Evolutionary conservation across 306 rosid species (phyloP).

Genomic region (Citrullus mucosospermus): DNA sequence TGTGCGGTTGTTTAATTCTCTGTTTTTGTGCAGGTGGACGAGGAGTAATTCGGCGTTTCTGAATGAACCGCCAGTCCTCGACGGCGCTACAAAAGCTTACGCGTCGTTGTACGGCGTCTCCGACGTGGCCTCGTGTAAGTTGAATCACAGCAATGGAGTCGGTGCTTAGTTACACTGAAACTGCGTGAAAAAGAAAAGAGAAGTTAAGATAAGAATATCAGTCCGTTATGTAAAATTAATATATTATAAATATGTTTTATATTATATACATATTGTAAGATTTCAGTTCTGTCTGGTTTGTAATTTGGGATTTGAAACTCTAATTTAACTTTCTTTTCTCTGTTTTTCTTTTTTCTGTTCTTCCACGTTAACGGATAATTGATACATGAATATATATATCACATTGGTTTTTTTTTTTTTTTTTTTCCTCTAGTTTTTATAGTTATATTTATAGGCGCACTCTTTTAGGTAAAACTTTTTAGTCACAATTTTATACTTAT

Average conservation of each 20-base stretch:
- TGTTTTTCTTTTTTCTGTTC: neutral
- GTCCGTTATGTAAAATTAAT: neutral
- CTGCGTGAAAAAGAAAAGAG: neutral
- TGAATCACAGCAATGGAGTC: neutral
- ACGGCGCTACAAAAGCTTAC: slow-evolving; percentile 35
- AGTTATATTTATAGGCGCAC: too few relatives aligned
- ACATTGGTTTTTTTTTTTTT: too few relatives aligned
- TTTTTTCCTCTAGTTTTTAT: too few relatives aligned
- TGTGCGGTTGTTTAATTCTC: neutral
- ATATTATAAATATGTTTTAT: neutral
- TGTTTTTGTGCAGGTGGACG: slow-evolving; percentile 55
- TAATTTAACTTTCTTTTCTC: neutral
- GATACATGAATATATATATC: too few relatives aligned
- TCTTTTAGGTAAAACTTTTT: too few relatives aligned
- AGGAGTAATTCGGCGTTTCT: slow-evolving; percentile 82
- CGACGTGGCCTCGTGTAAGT: neutral
- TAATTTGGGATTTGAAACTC: neutral
- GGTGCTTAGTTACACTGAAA: neutral
- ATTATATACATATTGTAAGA: neutral
- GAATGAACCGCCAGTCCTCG: slow-evolving; percentile 55
- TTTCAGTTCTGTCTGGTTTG: neutral
- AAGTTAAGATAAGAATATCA: neutral
- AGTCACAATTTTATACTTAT: too few relatives aligned
- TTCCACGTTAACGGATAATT: too few relatives aligned
- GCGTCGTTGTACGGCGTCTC: slow-evolving; percentile 44